phyloP scores from a whole-genome alignment of 805 yeast genomes.

The Sugiyamaella smithiae region DNA sequence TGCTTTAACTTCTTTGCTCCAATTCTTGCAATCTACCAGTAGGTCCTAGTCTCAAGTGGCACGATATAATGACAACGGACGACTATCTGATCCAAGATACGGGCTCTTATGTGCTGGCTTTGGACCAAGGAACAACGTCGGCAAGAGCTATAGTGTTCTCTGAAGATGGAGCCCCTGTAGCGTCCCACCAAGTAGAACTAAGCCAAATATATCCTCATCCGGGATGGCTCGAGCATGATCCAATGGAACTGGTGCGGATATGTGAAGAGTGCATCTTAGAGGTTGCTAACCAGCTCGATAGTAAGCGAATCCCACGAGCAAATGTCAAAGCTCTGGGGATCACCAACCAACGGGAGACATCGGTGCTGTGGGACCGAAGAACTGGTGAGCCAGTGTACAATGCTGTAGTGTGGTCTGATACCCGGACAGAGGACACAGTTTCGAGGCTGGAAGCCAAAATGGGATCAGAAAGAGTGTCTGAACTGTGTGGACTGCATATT shows the following conservation, averaged over 20 bases:
- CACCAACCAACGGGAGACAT: conserved; percentile 95
- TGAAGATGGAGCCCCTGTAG: conserved; percentile 69
- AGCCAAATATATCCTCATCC: conserved; percentile 44
- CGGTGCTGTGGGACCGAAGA: conserved; percentile 73
- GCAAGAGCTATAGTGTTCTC: conserved; percentile 83
- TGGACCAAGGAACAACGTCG: conserved; percentile 89
- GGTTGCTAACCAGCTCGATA: conserved; percentile 34
- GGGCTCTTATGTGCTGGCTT: conserved; percentile 52
- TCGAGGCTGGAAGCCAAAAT: conserved; percentile 56
- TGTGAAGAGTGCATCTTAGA: conserved; percentile 67
- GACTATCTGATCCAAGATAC: conserved; percentile 4
- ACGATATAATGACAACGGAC: background rate
- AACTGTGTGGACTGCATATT: conserved; percentile 78
- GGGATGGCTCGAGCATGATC: conserved; percentile 90
- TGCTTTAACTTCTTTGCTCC: too few species aligned
- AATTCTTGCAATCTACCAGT: too few species aligned
- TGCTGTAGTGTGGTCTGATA: conserved; percentile 96
- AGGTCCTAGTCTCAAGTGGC: too few species aligned
- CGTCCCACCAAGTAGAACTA: conserved; percentile 88
- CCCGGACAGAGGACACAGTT: conserved; percentile 75
- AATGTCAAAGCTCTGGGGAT: conserved; percentile 75
- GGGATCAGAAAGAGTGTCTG: conserved; percentile 54
- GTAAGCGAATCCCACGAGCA: conserved; percentile 31
- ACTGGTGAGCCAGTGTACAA: conserved; percentile 82
- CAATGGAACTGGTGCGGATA: conserved; percentile 74